phyloP scores from a whole-genome alignment of 2,329 filamentous ascomycete genomes.

The Nigrograna mackinnonii region DNA sequence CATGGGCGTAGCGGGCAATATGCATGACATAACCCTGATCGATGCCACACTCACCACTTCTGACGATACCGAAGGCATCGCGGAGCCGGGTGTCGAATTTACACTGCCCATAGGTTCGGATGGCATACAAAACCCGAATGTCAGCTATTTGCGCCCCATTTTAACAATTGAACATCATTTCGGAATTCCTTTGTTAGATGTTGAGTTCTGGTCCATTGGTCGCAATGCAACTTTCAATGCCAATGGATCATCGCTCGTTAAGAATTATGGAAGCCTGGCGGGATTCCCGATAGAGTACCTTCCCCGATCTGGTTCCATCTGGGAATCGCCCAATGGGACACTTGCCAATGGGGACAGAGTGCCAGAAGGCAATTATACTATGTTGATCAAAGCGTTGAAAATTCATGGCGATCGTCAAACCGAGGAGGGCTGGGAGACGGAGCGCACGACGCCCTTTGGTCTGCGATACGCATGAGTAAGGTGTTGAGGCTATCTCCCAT shows the following conservation, averaged over 20 bases:
- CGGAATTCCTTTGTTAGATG: background rate
- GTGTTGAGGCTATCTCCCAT: too few relatives aligned
- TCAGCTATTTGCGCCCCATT: background rate
- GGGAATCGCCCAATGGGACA: constrained; percentile 15
- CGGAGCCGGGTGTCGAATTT: background rate
- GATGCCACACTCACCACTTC: background rate
- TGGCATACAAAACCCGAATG: background rate
- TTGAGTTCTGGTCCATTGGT: background rate
- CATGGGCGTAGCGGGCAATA: constrained; percentile 20
- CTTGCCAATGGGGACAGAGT: constrained; percentile 15
- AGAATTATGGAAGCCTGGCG: constrained; percentile 9
- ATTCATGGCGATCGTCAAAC: constrained; percentile 11
- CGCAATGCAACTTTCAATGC: background rate
- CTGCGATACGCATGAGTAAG: constrained; percentile 9
- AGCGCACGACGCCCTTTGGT: constrained; percentile 7
- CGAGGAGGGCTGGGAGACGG: constrained; percentile 2
- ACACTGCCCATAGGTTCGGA: background rate
- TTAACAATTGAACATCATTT: background rate
- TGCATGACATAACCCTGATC: constrained; percentile 4
- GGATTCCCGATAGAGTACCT: constrained; percentile 10
- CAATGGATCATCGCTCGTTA: background rate
- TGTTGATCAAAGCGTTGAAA: constrained; percentile 15
- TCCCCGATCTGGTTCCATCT: background rate
- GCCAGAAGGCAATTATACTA: constrained; percentile 15
- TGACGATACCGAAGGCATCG: background rate